phyloP scores from a whole-genome alignment of 2,329 filamentous ascomycete species.

The Capronia americana region DNA sequence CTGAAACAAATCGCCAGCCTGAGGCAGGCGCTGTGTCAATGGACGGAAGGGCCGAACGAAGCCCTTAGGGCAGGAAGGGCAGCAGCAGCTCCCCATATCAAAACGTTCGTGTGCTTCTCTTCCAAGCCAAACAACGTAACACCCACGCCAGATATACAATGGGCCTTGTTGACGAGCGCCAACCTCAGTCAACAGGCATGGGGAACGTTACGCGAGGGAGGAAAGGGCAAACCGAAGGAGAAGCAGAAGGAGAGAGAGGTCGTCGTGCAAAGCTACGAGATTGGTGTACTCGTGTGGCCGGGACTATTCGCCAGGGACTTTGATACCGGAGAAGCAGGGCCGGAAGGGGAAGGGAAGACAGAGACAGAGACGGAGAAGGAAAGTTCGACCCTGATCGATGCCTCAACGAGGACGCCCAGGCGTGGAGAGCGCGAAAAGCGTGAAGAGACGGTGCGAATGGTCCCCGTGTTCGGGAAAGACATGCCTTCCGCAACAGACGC shows the following conservation, averaged over 20 bases:
- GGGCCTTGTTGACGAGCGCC: slow-evolving; percentile 89
- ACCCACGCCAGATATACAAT: slow-evolving; percentile 65
- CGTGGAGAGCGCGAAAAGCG: neutral
- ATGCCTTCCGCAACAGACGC: slow-evolving; percentile 47
- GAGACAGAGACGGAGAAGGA: neutral
- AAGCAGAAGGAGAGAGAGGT: slow-evolving; percentile 58
- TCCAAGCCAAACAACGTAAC: slow-evolving; percentile 42
- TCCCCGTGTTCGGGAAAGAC: slow-evolving; percentile 71
- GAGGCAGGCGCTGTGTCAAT: slow-evolving; percentile 73
- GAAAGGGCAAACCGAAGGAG: slow-evolving; percentile 41
- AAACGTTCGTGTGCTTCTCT: slow-evolving; percentile 78
- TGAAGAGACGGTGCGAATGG: slow-evolving; percentile 60
- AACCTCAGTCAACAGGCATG: slow-evolving; percentile 89
- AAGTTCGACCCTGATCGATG: neutral
- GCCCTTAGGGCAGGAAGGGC: slow-evolving; percentile 64
- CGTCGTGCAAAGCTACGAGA: slow-evolving; percentile 79
- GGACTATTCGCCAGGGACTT: slow-evolving; percentile 56
- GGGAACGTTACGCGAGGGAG: slow-evolving; percentile 65
- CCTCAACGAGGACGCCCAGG: neutral
- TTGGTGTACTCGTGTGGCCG: slow-evolving; percentile 85
- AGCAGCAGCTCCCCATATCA: slow-evolving; percentile 83
- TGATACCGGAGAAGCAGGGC: slow-evolving; percentile 18
- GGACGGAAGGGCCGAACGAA: slow-evolving; percentile 51
- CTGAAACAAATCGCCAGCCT: slow-evolving; percentile 76
- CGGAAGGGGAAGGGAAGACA: neutral